These are phyloP conservation scores for Stylosanthes scabra DNA, from an alignment of 331 rosid species.

Conservation along the genomic window DNA sequence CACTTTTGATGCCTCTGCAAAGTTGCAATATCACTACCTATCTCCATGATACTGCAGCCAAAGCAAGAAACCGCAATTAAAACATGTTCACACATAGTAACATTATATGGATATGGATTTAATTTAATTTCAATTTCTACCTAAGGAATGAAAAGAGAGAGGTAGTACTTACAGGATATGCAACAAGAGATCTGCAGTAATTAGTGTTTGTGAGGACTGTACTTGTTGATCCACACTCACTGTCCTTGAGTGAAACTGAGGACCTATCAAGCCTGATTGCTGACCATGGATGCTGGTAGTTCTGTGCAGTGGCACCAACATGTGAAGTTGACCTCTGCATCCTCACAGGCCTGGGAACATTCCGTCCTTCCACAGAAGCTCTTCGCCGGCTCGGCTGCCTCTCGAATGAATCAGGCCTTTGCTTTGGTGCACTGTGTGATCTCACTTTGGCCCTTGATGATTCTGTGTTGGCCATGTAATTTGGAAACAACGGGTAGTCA, in stretches of 20 bases:
- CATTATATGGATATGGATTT: background rate
- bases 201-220: constrained; percentile 71
- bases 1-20: background rate
- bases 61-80: constrained; percentile 15
- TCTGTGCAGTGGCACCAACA: constrained; percentile 67
- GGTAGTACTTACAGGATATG: constrained; percentile 65
- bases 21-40: constrained; percentile 47
- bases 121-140: too few species aligned
- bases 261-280: constrained; percentile 76
- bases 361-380: constrained; percentile 75
- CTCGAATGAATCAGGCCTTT: constrained; percentile 77
- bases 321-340: constrained; percentile 97
- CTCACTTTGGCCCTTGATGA: constrained; percentile 87
- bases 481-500: constrained; percentile 75
- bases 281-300: constrained; percentile 75
- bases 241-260: constrained; percentile 71
- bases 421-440: constrained; percentile 94
- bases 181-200: constrained; percentile 73
- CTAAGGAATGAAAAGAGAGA: constrained; percentile 6
- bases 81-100: constrained; percentile 35
- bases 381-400: constrained; percentile 77
- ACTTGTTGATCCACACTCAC: constrained; percentile 91
- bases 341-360: constrained; percentile 80
- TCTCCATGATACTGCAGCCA: constrained; percentile 62
- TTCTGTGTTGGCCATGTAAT: constrained; percentile 93